Percentiles rank a stretch among this genome's conserved stretches.
Conservation (phyloP, 2,329 filamentous ascomycete species). For the Pseudocercospora eumusae region DNA sequence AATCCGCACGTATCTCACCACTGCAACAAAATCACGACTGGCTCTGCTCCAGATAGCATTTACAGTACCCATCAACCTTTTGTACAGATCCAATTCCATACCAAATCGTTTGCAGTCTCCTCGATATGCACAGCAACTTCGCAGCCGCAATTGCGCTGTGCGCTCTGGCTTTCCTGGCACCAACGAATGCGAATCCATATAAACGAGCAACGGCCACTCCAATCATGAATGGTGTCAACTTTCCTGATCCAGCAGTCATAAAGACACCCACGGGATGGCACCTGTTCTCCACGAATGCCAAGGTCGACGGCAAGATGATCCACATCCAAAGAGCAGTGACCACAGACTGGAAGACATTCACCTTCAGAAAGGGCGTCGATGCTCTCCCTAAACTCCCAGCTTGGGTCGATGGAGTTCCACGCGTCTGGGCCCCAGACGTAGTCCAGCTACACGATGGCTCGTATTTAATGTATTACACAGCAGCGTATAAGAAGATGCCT, state of each 20-base stretch:
- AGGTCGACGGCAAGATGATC: slow-evolving; percentile 37
- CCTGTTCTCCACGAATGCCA: slow-evolving; percentile 44
- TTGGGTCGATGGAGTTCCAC: slow-evolving; percentile 52
- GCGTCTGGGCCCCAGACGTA: slow-evolving; percentile 66
- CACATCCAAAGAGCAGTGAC: slow-evolving; percentile 45
- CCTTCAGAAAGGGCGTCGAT: slow-evolving; percentile 45
- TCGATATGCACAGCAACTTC: slow-evolving; percentile 16
- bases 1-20: neutral
- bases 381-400: slow-evolving; percentile 54
- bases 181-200: slow-evolving; percentile 6
- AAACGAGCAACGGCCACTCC: slow-evolving; percentile 26
- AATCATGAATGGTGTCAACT: slow-evolving; percentile 45
- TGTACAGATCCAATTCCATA: neutral
- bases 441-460: slow-evolving; percentile 40
- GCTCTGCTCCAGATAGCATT: neutral
- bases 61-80: neutral
- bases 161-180: slow-evolving; percentile 6
- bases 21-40: neutral
- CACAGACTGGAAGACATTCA: slow-evolving; percentile 41
- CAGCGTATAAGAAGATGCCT: slow-evolving; percentile 28
- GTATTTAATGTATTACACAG: slow-evolving; percentile 42
- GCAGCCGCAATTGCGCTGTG: slow-evolving; percentile 14
- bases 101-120: neutral
- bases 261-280: slow-evolving; percentile 41
- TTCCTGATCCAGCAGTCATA: slow-evolving; percentile 47